phyloP scores from a whole-genome alignment of 139 green algal genomes.

The Chlorella vulgaris region DNA sequence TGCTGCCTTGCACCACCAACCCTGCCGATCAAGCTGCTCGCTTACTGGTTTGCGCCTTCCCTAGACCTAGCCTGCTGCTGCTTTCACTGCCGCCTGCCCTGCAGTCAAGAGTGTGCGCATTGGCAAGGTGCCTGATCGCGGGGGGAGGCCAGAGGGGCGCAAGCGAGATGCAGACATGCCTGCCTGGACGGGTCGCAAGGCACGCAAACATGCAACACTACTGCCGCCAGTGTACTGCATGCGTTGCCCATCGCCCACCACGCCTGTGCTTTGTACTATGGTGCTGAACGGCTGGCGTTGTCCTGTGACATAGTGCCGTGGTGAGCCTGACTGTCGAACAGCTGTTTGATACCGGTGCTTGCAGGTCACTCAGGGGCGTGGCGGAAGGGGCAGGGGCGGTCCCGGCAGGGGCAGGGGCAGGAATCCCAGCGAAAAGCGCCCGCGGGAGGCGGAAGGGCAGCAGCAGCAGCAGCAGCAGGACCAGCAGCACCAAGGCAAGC shows the following conservation, averaged over 20 bases:
- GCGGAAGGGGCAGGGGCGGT: constrained; percentile 13
- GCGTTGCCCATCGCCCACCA: not conserved
- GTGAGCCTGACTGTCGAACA: too few relatives aligned
- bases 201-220: not conserved
- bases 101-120: constrained; percentile 69
- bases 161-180: constrained; percentile 47
- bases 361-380: constrained; percentile 28
- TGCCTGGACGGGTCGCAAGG: constrained; percentile 39
- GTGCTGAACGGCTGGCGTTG: too few relatives aligned
- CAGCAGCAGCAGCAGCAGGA: too few relatives aligned
- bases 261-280: too few relatives aligned
- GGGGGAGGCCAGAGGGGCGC: constrained; percentile 52
- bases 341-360: too few relatives aligned
- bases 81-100: not conserved
- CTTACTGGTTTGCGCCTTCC: too few relatives aligned
- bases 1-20: not conserved
- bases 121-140: constrained; percentile 66
- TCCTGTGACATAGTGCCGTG: too few relatives aligned
- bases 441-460: not conserved
- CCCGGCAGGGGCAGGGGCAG: not conserved
- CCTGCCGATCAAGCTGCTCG: too few relatives aligned
- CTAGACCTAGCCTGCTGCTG: too few relatives aligned
- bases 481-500: too few relatives aligned
- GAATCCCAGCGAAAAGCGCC: not conserved
- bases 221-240: not conserved